Evolutionary conservation across 2,329 filamentous ascomycete species (phyloP).

Genomic region (Samsoniella hepiali): DNA sequence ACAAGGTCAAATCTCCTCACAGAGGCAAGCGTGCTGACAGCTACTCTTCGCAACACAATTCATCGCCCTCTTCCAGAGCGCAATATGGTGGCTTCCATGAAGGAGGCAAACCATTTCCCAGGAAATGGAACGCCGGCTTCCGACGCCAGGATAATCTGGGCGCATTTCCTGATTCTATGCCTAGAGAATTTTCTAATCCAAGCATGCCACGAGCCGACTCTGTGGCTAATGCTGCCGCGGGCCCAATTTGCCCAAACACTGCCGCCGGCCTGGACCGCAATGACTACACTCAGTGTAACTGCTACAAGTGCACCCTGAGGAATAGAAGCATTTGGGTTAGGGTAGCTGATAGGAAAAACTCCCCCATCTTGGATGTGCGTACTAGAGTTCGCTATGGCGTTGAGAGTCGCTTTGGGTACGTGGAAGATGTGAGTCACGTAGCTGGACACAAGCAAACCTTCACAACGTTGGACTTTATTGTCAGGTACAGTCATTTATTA

Average conservation of each 20-base stretch:
- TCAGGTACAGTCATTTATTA: constrained; percentile 26
- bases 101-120: background rate
- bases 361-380: constrained; percentile 25
- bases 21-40: background rate
- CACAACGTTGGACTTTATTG: constrained; percentile 24
- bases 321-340: constrained; percentile 33
- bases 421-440: constrained; percentile 29
- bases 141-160: background rate
- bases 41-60: background rate
- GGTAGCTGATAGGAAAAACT: constrained; percentile 24
- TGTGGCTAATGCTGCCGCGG: background rate
- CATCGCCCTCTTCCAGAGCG: background rate
- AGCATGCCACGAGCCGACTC: background rate
- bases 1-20: background rate
- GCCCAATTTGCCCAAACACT: constrained; percentile 4
- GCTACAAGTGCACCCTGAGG: constrained; percentile 27
- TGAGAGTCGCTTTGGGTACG: constrained; percentile 27
- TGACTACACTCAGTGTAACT: constrained; percentile 31
- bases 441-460: background rate
- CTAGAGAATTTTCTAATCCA: background rate
- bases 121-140: background rate
- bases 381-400: constrained; percentile 31
- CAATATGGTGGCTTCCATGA: background rate
- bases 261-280: background rate
- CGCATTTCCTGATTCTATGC: background rate